phyloP scores from a whole-genome alignment of 2,329 filamentous ascomycete genomes.

The Diaporthe capsici region DNA sequence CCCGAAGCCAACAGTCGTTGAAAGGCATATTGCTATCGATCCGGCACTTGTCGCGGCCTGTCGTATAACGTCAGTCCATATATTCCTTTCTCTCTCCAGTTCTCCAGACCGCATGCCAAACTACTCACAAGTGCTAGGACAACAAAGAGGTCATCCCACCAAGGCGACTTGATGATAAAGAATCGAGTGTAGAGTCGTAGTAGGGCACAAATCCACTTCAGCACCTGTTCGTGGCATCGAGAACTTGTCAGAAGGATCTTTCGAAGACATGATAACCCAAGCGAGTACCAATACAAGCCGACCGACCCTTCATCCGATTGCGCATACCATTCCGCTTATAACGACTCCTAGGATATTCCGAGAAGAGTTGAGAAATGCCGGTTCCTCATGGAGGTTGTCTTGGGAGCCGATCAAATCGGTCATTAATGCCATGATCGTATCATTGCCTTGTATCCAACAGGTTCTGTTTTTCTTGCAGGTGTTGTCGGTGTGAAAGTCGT shows the following conservation, averaged over 20 bases:
- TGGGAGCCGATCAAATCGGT: slow-evolving; percentile 35
- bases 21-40: slow-evolving; percentile 32
- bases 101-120: neutral
- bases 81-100: neutral
- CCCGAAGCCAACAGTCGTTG: slow-evolving; percentile 29
- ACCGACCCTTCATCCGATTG: slow-evolving; percentile 1
- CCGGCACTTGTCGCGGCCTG: slow-evolving; percentile 23
- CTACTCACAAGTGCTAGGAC: slow-evolving; percentile 41
- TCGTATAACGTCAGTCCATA: neutral
- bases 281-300: neutral
- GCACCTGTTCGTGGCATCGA: slow-evolving; percentile 8
- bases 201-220: slow-evolving; percentile 42
- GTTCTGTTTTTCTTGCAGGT: neutral
- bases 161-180: slow-evolving; percentile 41
- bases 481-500: neutral
- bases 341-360: slow-evolving; percentile 36
- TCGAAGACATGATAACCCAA: neutral
- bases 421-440: slow-evolving; percentile 30
- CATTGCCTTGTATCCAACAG: neutral
- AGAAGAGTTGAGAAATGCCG: slow-evolving; percentile 30
- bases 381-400: slow-evolving; percentile 35
- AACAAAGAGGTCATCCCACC: slow-evolving; percentile 45
- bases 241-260: neutral
- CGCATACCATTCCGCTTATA: slow-evolving; percentile 36
- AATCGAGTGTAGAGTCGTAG: slow-evolving; percentile 44